A percentile compares a stretch with the other conserved stretches of the same genome.
phyloP scores from a whole-genome alignment of 2,329 filamentous ascomycete species.

The Kalaharituber pfeilii region DNA sequence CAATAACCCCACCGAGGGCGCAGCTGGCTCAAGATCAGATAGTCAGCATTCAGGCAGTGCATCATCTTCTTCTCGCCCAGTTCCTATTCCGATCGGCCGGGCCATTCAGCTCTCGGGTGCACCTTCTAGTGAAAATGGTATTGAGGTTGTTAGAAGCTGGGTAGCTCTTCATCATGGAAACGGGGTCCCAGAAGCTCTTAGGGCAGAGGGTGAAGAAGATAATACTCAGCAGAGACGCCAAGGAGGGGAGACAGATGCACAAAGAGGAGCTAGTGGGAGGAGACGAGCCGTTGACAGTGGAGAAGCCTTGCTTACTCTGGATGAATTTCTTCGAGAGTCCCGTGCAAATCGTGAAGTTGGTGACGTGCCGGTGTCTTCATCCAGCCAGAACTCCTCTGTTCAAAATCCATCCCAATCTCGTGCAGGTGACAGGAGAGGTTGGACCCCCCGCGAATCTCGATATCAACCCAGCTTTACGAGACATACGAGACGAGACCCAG shows the following conservation, averaged over 20 bases:
- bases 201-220: background rate
- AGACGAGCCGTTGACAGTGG: background rate
- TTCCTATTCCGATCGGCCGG: background rate
- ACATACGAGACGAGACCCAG: background rate
- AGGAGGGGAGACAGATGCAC: background rate
- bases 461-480: too few relatives aligned
- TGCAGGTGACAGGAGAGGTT: background rate
- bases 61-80: background rate
- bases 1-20: background rate
- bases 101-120: background rate
- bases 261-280: background rate
- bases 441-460: too few relatives aligned
- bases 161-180: background rate
- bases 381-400: background rate
- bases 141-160: background rate
- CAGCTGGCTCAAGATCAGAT: background rate
- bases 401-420: background rate
- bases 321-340: constrained; percentile 21
- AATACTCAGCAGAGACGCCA: background rate
- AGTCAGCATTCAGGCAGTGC: background rate
- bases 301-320: constrained; percentile 17
- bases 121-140: background rate
- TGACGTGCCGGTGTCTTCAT: background rate
- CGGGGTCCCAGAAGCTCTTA: background rate
- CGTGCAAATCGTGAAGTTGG: constrained; percentile 3